Percentiles rank a stretch among this genome's conserved stretches.
Conservation (phyloP, 345 rosid species). For the Corchorus capsularis region DNA sequence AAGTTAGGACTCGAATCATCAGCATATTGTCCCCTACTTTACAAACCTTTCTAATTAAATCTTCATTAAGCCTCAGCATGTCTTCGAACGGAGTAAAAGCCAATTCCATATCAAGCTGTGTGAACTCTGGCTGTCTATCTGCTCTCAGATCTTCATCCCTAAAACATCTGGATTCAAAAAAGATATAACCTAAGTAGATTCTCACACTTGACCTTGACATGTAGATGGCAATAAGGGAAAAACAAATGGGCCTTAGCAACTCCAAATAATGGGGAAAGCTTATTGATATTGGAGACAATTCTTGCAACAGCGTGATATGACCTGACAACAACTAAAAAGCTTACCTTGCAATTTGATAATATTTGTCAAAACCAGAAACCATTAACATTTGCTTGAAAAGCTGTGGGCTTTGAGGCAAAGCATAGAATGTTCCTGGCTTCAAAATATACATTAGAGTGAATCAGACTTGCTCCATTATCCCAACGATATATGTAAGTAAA, state of each 20-base stretch:
- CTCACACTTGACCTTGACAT: neutral
- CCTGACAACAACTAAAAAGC: slow-evolving; percentile 21
- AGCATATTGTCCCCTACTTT: slow-evolving; percentile 16
- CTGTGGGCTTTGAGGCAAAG: slow-evolving; percentile 97
- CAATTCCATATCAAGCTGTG: slow-evolving; percentile 97
- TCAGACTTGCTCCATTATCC: slow-evolving; percentile 30
- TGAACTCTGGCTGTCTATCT: slow-evolving; percentile 98
- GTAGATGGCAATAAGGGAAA: neutral
- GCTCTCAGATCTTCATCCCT: slow-evolving; percentile 98
- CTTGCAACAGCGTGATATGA: slow-evolving; percentile 16
- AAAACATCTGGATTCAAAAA: slow-evolving; percentile 67
- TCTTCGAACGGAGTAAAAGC: slow-evolving; percentile 90
- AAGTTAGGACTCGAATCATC: neutral
- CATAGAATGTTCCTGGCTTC: slow-evolving; percentile 99
- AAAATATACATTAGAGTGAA: slow-evolving; percentile 49
- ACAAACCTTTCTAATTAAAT: slow-evolving; percentile 81
- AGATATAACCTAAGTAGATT: neutral
- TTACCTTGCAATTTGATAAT: slow-evolving; percentile 96
- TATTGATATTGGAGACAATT: slow-evolving; percentile 15
- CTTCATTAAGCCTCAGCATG: slow-evolving; percentile 90
- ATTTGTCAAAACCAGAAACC: slow-evolving; percentile 97
- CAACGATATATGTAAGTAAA: neutral
- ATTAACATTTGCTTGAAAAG: slow-evolving; percentile 96
- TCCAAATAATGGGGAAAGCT: neutral
- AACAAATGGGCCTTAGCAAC: neutral